These are phyloP conservation scores for Sugiyamaella neomexicana DNA, from an alignment of 1,139 yeast genomes.

Conservation along the genomic window DNA sequence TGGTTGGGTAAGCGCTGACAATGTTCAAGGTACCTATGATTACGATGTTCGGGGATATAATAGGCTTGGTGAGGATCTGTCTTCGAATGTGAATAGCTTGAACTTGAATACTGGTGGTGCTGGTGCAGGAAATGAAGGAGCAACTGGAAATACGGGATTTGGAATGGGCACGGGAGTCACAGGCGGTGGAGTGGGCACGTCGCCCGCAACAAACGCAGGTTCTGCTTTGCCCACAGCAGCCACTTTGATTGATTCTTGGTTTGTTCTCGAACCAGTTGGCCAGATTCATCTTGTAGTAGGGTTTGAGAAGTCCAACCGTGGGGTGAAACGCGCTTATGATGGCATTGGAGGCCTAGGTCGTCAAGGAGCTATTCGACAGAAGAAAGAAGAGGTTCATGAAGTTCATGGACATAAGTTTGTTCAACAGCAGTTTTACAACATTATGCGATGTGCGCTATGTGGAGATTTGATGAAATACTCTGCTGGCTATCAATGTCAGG, in stretches of 20 bases:
- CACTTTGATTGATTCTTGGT: conserved; percentile 68
- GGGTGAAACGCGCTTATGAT: conserved; percentile 46
- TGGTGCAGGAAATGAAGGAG: conserved; percentile 5
- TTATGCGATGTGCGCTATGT: conserved; percentile 96
- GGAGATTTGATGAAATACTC: conserved; percentile 86
- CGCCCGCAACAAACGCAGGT: no score
- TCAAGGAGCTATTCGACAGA: conserved; percentile 96
- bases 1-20: conserved; percentile 83
- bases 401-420: conserved; percentile 97
- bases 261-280: conserved; percentile 90
- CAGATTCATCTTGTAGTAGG: conserved; percentile 76
- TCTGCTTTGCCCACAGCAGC: conserved; percentile 12
- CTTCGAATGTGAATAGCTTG: conserved; percentile 1
- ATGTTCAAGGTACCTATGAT: conserved; percentile 38
- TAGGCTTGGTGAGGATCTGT: conserved; percentile 10
- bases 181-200: not conserved
- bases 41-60: conserved; percentile 14
- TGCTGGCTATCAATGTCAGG: conserved; percentile 95
- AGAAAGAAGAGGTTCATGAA: conserved; percentile 91
- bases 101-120: conserved; percentile 13
- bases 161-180: not conserved
- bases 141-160: no score
- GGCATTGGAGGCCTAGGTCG: conserved; percentile 83
- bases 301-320: conserved; percentile 67
- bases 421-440: conserved; percentile 90